These are phyloP conservation scores for Tolypocladium paradoxum DNA, from an alignment of 2,329 filamentous ascomycete species.

Conservation along the genomic window DNA sequence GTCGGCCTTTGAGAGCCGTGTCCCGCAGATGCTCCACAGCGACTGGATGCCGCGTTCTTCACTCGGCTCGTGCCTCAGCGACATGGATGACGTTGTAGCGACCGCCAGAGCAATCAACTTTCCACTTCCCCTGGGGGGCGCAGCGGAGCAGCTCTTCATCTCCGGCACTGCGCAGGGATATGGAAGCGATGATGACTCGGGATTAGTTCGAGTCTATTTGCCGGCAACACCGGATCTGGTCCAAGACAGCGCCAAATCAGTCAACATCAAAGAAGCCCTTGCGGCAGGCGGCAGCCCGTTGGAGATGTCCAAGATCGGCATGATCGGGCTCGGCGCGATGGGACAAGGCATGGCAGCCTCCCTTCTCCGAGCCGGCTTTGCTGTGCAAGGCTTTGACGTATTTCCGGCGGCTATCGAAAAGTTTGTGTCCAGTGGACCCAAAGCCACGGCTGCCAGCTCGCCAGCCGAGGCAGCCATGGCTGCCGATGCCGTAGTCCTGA, in stretches of 20 bases:
- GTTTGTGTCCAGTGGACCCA: constrained; percentile 14
- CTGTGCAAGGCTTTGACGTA: constrained; percentile 23
- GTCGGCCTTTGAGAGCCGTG: constrained; percentile 49
- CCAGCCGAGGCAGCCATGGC: constrained; percentile 16
- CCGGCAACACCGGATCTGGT: constrained; percentile 7
- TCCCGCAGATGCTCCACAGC: constrained; percentile 38
- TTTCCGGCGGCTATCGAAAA: constrained; percentile 16
- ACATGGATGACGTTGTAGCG: constrained; percentile 20
- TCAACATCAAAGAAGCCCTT: constrained; percentile 2
- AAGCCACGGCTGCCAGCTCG: constrained; percentile 11
- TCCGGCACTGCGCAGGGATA: constrained; percentile 15
- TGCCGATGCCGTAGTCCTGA: constrained; percentile 21
- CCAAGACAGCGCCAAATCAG: constrained; percentile 6
- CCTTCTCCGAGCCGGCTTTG: constrained; percentile 19
- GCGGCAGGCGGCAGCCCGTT: constrained; percentile 10
- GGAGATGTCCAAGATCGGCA: constrained; percentile 19
- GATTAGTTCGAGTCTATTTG: constrained; percentile 15
- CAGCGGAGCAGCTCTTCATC: constrained; percentile 21
- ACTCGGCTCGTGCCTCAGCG: constrained; percentile 23
- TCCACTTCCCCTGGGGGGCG: constrained; percentile 23
- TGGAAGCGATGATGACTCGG: constrained; percentile 16
- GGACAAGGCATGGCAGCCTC: constrained; percentile 26
- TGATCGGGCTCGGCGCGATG: constrained; percentile 27
- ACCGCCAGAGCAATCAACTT: constrained; percentile 18
- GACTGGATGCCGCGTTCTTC: constrained; percentile 30